Evolutionary conservation across 106 monocot species (phyloP).

Genomic region (Chionographis japonica): DNA sequence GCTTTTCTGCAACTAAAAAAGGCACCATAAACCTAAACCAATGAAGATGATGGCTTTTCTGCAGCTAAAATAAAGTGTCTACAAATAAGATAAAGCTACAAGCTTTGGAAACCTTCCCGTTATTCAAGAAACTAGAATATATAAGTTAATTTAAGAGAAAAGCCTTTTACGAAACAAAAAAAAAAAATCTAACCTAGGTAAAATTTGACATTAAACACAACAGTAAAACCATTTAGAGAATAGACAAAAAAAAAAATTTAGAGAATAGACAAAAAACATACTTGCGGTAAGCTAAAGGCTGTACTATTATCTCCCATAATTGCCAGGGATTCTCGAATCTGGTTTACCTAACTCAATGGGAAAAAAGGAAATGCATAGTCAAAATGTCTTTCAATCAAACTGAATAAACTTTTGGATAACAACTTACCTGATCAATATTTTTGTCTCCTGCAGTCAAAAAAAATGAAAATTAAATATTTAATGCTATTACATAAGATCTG

Average conservation of each 20-base stretch:
- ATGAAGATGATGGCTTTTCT: no score
- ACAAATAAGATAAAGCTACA: no score
- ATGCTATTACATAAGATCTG: background rate
- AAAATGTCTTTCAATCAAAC: background rate
- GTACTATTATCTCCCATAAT: constrained; percentile 78
- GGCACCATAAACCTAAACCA: no score
- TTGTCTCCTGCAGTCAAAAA: constrained; percentile 66
- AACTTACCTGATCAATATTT: constrained; percentile 88
- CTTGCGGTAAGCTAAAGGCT: constrained; percentile 98
- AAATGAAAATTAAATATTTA: constrained; percentile 4
- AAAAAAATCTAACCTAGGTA: background rate
- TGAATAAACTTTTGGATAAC: background rate
- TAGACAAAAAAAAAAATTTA: background rate
- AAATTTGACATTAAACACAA: background rate
- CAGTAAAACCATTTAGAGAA: background rate
- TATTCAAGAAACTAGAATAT: background rate
- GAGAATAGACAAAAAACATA: constrained; percentile 10
- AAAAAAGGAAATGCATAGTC: constrained; percentile 3
- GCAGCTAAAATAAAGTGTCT: no score
- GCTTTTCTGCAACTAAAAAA: no score
- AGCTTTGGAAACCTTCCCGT: no score
- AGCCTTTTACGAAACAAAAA: background rate
- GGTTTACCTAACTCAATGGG: constrained; percentile 56
- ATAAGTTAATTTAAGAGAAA: no score
- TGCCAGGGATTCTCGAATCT: constrained; percentile 73